A percentile compares a stretch with the other conserved stretches of the same genome.
These are phyloP conservation scores for Knoxia roxburghii DNA, from an alignment of 257 asterid genomes.

Conservation along the genomic window DNA sequence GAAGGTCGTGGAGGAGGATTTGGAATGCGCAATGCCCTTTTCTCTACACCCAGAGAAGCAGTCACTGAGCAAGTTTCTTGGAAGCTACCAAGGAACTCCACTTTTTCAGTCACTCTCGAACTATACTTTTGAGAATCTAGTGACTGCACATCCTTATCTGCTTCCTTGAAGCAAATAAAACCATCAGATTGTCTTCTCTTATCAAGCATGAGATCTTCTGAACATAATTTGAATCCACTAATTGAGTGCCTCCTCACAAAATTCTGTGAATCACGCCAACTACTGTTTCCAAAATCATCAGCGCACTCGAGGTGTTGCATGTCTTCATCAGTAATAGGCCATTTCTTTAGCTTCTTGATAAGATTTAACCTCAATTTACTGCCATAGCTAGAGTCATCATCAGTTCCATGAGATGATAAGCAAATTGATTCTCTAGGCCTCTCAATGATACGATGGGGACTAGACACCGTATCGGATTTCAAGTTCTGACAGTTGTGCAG, in stretches of 20 bases:
- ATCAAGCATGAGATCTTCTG: slow-evolving; percentile 45
- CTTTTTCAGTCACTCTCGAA: slow-evolving; percentile 33
- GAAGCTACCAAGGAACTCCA: slow-evolving; percentile 22
- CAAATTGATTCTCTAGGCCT: slow-evolving; percentile 52
- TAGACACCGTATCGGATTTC: slow-evolving; percentile 35
- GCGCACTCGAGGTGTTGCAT: slow-evolving; percentile 33
- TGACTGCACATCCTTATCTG: slow-evolving; percentile 41
- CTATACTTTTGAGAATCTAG: slow-evolving; percentile 41
- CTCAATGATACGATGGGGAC: slow-evolving; percentile 37
- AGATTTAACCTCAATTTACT: slow-evolving; percentile 46
- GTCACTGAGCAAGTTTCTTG: slow-evolving; percentile 44
- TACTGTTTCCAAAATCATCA: slow-evolving; percentile 26
- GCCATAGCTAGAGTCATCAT: slow-evolving; percentile 45
- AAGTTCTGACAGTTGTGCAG: slow-evolving; percentile 41
- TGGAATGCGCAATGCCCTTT: slow-evolving; percentile 66
- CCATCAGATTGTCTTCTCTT: slow-evolving; percentile 80
- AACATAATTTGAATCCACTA: slow-evolving; percentile 56
- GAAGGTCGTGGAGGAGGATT: slow-evolving; percentile 95
- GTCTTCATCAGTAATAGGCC: slow-evolving; percentile 80
- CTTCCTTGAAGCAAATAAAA: slow-evolving; percentile 60
- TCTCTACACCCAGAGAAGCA: slow-evolving; percentile 59
- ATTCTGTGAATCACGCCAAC: slow-evolving; percentile 43
- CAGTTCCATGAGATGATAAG: slow-evolving; percentile 45
- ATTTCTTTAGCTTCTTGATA: slow-evolving; percentile 67
- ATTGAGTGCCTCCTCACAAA: slow-evolving; percentile 72